These are phyloP conservation scores for Mortierella sp. DNA, from an alignment of 371 early-diverging fungal genomes.

Conservation along the genomic window DNA sequence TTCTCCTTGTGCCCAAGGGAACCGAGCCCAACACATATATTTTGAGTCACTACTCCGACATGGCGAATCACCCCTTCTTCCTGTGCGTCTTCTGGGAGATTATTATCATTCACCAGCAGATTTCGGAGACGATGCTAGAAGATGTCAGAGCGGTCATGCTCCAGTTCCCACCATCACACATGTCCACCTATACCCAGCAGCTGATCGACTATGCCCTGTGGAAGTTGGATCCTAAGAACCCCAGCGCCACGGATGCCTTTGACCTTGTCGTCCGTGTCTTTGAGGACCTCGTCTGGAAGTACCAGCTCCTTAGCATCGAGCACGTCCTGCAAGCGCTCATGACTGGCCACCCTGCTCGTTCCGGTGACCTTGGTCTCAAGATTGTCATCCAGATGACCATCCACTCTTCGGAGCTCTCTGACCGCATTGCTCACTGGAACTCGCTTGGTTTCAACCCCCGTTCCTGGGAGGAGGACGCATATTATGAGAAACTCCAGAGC, in stretches of 20 bases:
- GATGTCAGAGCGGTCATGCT: conserved; percentile 77
- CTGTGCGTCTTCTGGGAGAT: conserved; percentile 80
- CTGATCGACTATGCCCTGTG: conserved; percentile 75
- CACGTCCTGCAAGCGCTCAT: conserved; percentile 80
- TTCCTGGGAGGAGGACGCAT: conserved; percentile 81
- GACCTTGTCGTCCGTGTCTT: conserved; percentile 64
- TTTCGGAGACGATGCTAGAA: conserved; percentile 50
- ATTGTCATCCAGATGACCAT: conserved; percentile 72
- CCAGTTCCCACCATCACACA: conserved; percentile 75
- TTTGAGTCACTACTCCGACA: conserved; percentile 64
- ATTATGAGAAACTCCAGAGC: conserved; percentile 73
- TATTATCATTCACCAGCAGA: conserved; percentile 58
- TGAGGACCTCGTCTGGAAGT: conserved; percentile 80
- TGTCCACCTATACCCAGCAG: conserved; percentile 77
- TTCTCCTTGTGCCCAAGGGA: conserved; percentile 53
- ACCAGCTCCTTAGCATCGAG: conserved; percentile 79
- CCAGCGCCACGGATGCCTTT: conserved; percentile 37
- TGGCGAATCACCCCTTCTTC: conserved; percentile 75
- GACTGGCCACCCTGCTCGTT: conserved; percentile 71
- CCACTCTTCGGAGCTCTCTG: conserved; percentile 70
- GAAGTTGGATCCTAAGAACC: conserved; percentile 59
- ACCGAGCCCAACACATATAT: conserved; percentile 52
- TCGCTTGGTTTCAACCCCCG: conserved; percentile 73
- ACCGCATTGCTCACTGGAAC: conserved; percentile 78
- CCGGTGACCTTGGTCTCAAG: conserved; percentile 62